Evolutionary conservation across 805 yeast species (phyloP), one percentile per base, ranked within the genome.

Genomic region (Komagataella kurtzmanii): DNA sequence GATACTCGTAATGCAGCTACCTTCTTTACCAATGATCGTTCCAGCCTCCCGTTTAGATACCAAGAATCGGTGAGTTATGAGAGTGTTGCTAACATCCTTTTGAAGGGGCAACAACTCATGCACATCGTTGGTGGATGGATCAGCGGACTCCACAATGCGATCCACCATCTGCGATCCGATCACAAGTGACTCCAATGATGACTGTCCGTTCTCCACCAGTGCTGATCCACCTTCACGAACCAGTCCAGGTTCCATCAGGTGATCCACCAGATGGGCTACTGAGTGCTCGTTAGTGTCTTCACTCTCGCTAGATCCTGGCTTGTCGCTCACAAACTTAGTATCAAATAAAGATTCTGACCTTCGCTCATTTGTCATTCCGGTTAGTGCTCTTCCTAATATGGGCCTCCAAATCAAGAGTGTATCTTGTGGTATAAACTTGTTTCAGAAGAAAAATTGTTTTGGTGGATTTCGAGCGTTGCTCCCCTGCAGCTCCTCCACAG

Each of bases 11-110:
- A 89, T 88, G 52, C 83, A 83, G 49, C 75, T 72, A 48, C 97
- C 97, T 56, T 79, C 84, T 57, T 85, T 85, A 51, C 97, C 97
- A 58, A 89, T 89, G 55, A 89, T 79, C 55, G 88, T 85, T 17
- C 96, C 96, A 10, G 95, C 90, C 65, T 89, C 97, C 61, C 83
- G 85, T 52, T 89, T 78, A 2, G 93, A 81, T 17, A 89, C 85
- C 24, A 89, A 73, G 1, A 88, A 76, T 54, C 89, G 69, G 62
- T 59, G 71, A 7, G 70, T 66, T 44, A 69, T 65, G 40, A 30
- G 40, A 30, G 40, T 30, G 10, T 40, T 65, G 54, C 40, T 10
- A 14, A 52, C 53, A 30, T 51, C 53, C 12, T 49, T 49, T 7
- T 45, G 43, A n/a, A 46, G 45, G 23, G 47, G 30, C 43, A 19